phyloP scores from a whole-genome alignment of 2,329 filamentous ascomycete genomes.

The Fusarium duplospermum region DNA sequence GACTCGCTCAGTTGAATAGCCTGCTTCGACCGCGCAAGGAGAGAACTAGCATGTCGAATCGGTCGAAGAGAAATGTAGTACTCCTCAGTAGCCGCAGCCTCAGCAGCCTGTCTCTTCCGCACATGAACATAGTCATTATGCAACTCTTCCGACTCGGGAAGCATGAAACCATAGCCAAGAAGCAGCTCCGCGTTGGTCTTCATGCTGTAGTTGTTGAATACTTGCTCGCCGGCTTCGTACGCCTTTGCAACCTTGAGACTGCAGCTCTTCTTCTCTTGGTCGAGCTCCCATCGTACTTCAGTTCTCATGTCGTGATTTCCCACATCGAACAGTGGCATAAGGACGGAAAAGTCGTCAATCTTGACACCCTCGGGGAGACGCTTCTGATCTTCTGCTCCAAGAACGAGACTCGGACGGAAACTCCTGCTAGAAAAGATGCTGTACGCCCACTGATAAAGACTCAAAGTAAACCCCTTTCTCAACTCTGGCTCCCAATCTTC shows the following conservation, averaged over 20 bases:
- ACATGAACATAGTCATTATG: slow-evolving; percentile 72
- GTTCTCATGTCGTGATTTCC: slow-evolving; percentile 76
- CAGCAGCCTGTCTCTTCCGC: slow-evolving; percentile 54
- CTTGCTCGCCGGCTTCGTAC: slow-evolving; percentile 64
- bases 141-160: slow-evolving; percentile 59
- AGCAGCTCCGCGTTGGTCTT: slow-evolving; percentile 80
- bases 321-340: slow-evolving; percentile 78
- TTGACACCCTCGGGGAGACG: slow-evolving; percentile 47
- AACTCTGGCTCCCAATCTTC: slow-evolving; percentile 42
- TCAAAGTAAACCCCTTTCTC: slow-evolving; percentile 54
- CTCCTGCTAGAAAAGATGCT: slow-evolving; percentile 74
- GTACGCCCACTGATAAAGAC: slow-evolving; percentile 73
- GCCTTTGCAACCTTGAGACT: slow-evolving; percentile 55
- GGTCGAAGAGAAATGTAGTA: slow-evolving; percentile 66
- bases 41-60: slow-evolving; percentile 59
- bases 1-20: slow-evolving; percentile 44
- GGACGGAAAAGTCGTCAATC: slow-evolving; percentile 72
- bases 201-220: slow-evolving; percentile 78
- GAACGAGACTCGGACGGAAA: slow-evolving; percentile 70
- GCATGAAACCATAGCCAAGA: slow-evolving; percentile 71
- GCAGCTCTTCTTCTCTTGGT: slow-evolving; percentile 54
- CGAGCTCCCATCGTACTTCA: slow-evolving; percentile 68
- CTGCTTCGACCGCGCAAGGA: slow-evolving; percentile 58
- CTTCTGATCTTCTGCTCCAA: slow-evolving; percentile 50
- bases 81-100: slow-evolving; percentile 49